A percentile compares a stretch with the other conserved stretches of the same genome.
phyloP scores from a whole-genome alignment of 1,284 basidiomycete species.

The Golubevia pallescens region DNA sequence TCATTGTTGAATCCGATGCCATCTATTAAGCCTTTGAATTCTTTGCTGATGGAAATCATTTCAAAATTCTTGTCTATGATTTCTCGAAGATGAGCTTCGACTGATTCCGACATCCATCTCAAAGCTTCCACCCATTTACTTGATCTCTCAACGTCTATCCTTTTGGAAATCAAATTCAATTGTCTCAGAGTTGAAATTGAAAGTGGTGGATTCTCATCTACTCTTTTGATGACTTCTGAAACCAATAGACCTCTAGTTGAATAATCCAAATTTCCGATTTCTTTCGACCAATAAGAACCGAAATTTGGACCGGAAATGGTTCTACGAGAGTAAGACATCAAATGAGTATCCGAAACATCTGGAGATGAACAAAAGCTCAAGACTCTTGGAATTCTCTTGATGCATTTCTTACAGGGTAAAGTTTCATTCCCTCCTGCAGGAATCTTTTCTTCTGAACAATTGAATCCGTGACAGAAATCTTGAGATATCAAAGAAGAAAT shows the following conservation, averaged over 20 bases:
- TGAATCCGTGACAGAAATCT: conserved; percentile 52
- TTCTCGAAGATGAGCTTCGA: conserved; percentile 29
- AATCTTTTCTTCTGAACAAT: conserved; percentile 23
- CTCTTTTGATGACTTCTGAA: conserved; percentile 17
- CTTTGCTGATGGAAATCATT: conserved; percentile 25
- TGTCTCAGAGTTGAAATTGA: conserved; percentile 30
- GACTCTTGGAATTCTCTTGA: conserved; percentile 42
- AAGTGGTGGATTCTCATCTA: conserved; percentile 17
- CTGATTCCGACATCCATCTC: conserved; percentile 41
- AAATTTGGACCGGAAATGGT: conserved; percentile 39
- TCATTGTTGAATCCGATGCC: conserved; percentile 41
- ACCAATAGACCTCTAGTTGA: conserved; percentile 32
- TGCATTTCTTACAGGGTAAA: conserved; percentile 41
- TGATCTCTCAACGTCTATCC: conserved; percentile 36
- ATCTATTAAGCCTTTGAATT: conserved; percentile 38
- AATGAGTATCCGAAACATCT: conserved; percentile 35
- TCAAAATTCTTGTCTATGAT: conserved; percentile 29
- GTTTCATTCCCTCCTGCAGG: too few relatives aligned
- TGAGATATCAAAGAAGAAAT: conserved; percentile 34
- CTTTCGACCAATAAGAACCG: conserved; percentile 49
- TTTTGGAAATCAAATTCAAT: conserved; percentile 30
- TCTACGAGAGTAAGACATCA: conserved; percentile 20
- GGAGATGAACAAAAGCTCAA: conserved; percentile 36
- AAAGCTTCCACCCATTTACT: conserved; percentile 45
- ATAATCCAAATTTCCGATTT: conserved; percentile 42